A percentile compares a stretch with the other conserved stretches of the same genome.
These are phyloP conservation scores for Durio zibethinus DNA, from an alignment of 345 rosid species.

Conservation along the genomic window DNA sequence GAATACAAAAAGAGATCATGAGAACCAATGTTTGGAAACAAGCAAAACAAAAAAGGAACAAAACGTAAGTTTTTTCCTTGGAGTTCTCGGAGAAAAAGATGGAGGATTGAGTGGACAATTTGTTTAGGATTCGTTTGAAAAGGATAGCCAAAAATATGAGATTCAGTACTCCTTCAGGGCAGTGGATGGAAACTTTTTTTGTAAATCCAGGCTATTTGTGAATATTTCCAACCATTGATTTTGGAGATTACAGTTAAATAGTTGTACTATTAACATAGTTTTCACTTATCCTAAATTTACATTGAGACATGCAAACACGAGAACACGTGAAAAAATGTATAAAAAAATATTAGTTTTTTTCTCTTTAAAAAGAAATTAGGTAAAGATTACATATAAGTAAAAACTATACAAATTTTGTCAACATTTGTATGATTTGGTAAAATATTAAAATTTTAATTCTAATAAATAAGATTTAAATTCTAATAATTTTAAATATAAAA, in stretches of 20 bases:
- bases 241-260: neutral
- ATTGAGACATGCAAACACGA: neutral
- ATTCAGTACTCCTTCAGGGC: neutral
- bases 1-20: neutral
- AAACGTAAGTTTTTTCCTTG: neutral
- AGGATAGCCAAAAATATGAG: neutral
- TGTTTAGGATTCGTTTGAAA: neutral
- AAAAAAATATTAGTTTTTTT: too few relatives aligned
- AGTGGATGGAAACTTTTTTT: neutral
- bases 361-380: too few relatives aligned
- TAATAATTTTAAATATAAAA: too few relatives aligned
- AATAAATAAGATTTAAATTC: too few relatives aligned
- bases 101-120: conserved; percentile 28
- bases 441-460: too few relatives aligned
- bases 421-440: too few relatives aligned
- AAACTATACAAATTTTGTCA: too few relatives aligned
- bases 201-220: neutral
- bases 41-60: neutral
- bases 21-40: conserved; percentile 2
- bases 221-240: neutral
- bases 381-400: too few relatives aligned
- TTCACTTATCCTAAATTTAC: too few relatives aligned
- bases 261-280: too few relatives aligned
- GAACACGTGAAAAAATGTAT: too few relatives aligned
- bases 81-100: conserved; percentile 25